phyloP scores from a whole-genome alignment of 2,329 filamentous ascomycete genomes.

The Dothideomycetes sp. region DNA sequence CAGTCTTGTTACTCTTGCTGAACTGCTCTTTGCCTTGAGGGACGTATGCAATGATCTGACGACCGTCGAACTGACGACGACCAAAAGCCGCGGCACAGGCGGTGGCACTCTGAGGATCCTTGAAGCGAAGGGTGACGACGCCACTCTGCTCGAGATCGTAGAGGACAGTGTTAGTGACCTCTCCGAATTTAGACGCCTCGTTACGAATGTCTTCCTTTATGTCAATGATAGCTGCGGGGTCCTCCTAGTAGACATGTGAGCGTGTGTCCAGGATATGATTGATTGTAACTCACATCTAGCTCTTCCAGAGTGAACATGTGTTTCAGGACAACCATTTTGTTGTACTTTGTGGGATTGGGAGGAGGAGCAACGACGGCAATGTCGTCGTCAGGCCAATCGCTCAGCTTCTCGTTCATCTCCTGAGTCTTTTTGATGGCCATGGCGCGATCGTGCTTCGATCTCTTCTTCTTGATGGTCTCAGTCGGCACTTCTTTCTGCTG shows the following conservation, averaged over 20 bases:
- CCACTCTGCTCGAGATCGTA: slow-evolving; percentile 81
- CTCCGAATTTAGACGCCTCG: slow-evolving; percentile 75
- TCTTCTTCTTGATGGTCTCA: slow-evolving; percentile 35
- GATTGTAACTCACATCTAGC: slow-evolving; percentile 43
- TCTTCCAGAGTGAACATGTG: slow-evolving; percentile 88
- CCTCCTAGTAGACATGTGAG: slow-evolving; percentile 40
- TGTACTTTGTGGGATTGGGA: slow-evolving; percentile 48
- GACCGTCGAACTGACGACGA: slow-evolving; percentile 67
- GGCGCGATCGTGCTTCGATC: slow-evolving; percentile 58
- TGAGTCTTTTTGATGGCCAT: slow-evolving; percentile 89
- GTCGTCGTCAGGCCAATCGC: slow-evolving; percentile 92
- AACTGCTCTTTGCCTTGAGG: slow-evolving; percentile 56
- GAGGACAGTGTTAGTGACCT: slow-evolving; percentile 81
- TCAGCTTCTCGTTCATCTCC: slow-evolving; percentile 67
- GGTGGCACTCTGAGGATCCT: slow-evolving; percentile 56
- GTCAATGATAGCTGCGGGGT: slow-evolving; percentile 70
- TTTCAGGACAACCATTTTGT: slow-evolving; percentile 77
- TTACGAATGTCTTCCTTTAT: slow-evolving; percentile 92
- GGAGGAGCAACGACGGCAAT: slow-evolving; percentile 41
- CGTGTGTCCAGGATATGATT: background rate
- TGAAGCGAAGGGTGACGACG: slow-evolving; percentile 75
- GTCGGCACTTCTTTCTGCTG: slow-evolving; percentile 59
- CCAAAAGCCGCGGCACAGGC: slow-evolving; percentile 62
- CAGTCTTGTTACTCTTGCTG: slow-evolving; percentile 45
- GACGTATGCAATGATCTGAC: slow-evolving; percentile 51